phyloP scores from a whole-genome alignment of 2,329 filamentous ascomycete species.

The Metarhizium brunneum region DNA sequence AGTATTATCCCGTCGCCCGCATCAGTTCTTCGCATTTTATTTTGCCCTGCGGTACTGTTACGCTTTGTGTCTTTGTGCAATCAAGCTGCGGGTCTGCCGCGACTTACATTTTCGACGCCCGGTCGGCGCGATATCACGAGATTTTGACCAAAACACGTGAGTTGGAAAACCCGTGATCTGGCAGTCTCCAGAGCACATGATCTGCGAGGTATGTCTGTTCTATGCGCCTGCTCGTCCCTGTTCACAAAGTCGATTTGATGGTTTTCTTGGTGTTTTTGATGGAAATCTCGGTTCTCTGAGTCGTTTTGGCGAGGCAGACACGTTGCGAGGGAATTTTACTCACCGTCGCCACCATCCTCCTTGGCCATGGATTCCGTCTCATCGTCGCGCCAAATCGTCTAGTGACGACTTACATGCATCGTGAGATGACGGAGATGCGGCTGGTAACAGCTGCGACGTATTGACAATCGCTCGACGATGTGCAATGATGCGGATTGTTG shows the following conservation, averaged over 20 bases:
- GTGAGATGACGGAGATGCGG: neutral
- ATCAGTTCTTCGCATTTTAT: constrained; percentile 7
- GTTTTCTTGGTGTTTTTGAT: constrained; percentile 1
- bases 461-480: neutral
- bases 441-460: neutral
- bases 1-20: neutral
- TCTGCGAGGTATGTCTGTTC: constrained; percentile 33
- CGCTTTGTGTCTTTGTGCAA: neutral
- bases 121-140: constrained; percentile 37
- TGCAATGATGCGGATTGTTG: neutral
- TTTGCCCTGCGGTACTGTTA: constrained; percentile 3
- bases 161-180: constrained; percentile 35
- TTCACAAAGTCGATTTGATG: constrained; percentile 12
- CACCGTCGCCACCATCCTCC: neutral
- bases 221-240: constrained; percentile 10
- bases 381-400: neutral
- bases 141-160: constrained; percentile 36
- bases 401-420: constrained; percentile 3
- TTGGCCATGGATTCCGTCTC: neutral
- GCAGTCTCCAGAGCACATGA: constrained; percentile 31
- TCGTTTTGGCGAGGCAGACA: neutral
- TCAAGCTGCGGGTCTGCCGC: constrained; percentile 12
- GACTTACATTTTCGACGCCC: constrained; percentile 20
- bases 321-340: neutral
- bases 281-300: constrained; percentile 4